Evolutionary conservation across 352 stramenopile species (phyloP).

Genomic region (Globisporangium alternatum): DNA sequence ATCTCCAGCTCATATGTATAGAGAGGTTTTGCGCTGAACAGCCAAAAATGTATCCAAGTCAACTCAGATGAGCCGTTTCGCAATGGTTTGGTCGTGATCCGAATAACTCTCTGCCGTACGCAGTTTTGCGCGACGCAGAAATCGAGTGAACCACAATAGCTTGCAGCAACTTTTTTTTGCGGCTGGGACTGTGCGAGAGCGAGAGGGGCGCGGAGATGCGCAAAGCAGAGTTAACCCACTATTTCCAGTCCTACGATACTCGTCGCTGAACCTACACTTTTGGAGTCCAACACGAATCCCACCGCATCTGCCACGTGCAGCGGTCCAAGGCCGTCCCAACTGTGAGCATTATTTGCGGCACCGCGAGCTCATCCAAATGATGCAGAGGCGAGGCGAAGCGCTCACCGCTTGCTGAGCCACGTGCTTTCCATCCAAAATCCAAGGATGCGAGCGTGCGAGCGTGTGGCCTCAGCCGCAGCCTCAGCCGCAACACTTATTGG

Average conservation of each 20-base stretch:
- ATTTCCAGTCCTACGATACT: constrained; percentile 5
- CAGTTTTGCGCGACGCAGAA: no score
- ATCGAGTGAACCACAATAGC: background rate
- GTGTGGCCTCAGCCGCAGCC: no score
- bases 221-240: constrained; percentile 11
- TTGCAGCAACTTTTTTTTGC: constrained; percentile 6
- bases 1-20: background rate
- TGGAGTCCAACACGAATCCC: constrained; percentile 10
- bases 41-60: background rate
- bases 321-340: background rate
- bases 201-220: constrained; percentile 4
- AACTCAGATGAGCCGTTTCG: background rate
- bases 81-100: background rate
- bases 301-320: background rate
- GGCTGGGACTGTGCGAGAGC: background rate
- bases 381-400: no score
- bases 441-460: no score
- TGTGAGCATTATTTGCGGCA: background rate
- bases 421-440: no score
- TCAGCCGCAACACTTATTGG: no score
- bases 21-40: background rate
- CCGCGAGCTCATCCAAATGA: background rate
- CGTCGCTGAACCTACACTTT: constrained; percentile 14
- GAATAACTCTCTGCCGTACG: background rate
- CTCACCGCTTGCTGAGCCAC: no score